Evolutionary conservation across 306 rosid species (phyloP).

Genomic region (Parietaria judaica): DNA sequence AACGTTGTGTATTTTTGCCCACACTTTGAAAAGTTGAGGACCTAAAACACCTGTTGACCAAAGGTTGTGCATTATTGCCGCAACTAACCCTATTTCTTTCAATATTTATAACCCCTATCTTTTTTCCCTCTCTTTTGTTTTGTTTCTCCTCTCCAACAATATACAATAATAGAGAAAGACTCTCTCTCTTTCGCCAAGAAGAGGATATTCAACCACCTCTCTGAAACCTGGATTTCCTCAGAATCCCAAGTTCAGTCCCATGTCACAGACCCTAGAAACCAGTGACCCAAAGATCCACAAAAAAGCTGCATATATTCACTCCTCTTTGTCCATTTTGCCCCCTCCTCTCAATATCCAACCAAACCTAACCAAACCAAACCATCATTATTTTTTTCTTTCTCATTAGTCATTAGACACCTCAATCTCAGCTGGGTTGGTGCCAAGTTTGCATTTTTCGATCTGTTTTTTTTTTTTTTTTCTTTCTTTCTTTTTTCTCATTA

Average conservation of each 20-base stretch:
- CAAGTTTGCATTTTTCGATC: background rate
- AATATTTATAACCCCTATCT: background rate
- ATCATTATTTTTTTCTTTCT: background rate
- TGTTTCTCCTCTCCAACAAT: background rate
- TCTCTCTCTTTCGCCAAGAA: conserved; percentile 1
- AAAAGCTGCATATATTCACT: conserved; percentile 17
- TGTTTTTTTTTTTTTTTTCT: background rate
- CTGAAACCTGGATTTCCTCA: conserved; percentile 21
- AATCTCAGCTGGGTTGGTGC: too few species aligned
- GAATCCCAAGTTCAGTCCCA: conserved; percentile 4
- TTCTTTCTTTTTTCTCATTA: background rate
- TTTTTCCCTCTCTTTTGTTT: background rate
- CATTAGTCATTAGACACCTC: too few species aligned
- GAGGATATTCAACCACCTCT: conserved; percentile 18
- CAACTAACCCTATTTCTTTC: too few species aligned
- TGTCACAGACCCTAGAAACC: conserved; percentile 23
- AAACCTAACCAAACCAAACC: conserved; percentile 12
- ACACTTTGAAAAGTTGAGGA: too few species aligned
- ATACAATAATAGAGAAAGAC: background rate
- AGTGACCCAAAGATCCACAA: conserved; percentile 17
- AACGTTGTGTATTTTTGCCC: too few species aligned
- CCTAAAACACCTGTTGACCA: too few species aligned
- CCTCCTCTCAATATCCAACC: conserved; percentile 8
- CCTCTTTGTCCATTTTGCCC: conserved; percentile 5
- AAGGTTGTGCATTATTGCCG: too few species aligned